Evolutionary conservation across 106 monocot species (phyloP), one percentile per base, ranked within the genome.

Genomic region (Dendrobium officinale): DNA sequence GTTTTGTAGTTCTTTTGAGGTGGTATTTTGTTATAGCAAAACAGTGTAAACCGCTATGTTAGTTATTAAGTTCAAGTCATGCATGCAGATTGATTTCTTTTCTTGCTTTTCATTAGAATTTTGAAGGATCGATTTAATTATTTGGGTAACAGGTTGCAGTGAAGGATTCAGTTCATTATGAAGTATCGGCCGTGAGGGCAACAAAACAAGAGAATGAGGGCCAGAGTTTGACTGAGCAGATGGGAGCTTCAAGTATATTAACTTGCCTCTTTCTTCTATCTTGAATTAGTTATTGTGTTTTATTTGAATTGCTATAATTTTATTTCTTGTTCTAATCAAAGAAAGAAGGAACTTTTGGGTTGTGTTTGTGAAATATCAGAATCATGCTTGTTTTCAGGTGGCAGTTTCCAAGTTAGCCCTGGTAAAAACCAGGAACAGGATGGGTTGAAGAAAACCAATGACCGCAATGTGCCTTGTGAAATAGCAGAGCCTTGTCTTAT

Each of bases 401-500:
- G 64, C 4, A 26, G 51, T 48, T 48, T n/a, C 72, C 77, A 78
- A 11, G 45, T 42, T 54, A 77, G 40, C 58, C 43, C 4, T 13
- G 26, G 20, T 74, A 82, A 67, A 51, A 77, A 67, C 67, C 64
- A 41, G 6, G 54, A 16, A 1, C 24, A 77, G n/a, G 16, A 77
- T 26, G 16, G 2, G 15, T 13, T 49, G 6, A 59, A 51, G 40
- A 55, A 42, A 26, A 82, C 7, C 15, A 72, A n/a, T 37, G 77
- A 77, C 42, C 26, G 45, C 0, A 41, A 61, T 17, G 48, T 77
- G 17, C 75, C 31, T 19, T 31, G 22, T 73, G 78, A 78, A 19
- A 72, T 73, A 24, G 68, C 77, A 55, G 70, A 72, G 26, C 72
- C 83, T 15, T 83, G 70, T 54, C 78, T 43, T 51, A 78, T 83